A percentile compares a stretch with the other conserved stretches of the same genome.
Evolutionary conservation across 139 green algal genomes (phyloP).

Genomic region (Closterium sp.): DNA sequence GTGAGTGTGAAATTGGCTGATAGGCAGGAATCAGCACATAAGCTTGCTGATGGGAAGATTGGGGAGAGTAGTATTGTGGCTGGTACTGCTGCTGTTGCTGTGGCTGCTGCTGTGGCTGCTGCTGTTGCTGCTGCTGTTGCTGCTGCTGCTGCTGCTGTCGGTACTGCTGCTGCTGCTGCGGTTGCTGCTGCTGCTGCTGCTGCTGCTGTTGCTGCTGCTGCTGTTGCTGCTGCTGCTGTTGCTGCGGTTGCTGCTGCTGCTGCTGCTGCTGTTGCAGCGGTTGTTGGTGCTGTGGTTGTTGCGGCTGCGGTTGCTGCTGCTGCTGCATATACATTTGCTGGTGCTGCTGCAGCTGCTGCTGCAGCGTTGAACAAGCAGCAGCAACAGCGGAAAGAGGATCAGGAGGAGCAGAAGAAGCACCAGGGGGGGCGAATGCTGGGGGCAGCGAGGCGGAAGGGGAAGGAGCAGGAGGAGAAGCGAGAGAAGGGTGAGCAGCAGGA

Average conservation of each 20-base stretch:
- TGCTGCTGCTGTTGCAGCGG: neutral
- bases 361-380: neutral
- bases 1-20: neutral
- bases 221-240: neutral
- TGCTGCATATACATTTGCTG: neutral
- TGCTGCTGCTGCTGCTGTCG: neutral
- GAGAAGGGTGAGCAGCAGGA: neutral
- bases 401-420: neutral
- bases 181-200: neutral
- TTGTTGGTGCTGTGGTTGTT: neutral
- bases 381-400: neutral
- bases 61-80: neutral
- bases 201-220: neutral
- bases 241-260: neutral
- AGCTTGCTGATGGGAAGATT: neutral
- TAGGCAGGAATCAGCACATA: neutral
- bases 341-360: neutral
- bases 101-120: neutral
- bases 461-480: neutral
- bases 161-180: neutral
- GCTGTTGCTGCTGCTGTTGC: neutral
- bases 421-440: neutral
- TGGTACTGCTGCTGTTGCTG: neutral
- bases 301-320: neutral
- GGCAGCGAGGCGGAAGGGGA: neutral